Conservation (phyloP, 2,329 filamentous ascomycete species). For the Fusarium fracticaudum region DNA sequence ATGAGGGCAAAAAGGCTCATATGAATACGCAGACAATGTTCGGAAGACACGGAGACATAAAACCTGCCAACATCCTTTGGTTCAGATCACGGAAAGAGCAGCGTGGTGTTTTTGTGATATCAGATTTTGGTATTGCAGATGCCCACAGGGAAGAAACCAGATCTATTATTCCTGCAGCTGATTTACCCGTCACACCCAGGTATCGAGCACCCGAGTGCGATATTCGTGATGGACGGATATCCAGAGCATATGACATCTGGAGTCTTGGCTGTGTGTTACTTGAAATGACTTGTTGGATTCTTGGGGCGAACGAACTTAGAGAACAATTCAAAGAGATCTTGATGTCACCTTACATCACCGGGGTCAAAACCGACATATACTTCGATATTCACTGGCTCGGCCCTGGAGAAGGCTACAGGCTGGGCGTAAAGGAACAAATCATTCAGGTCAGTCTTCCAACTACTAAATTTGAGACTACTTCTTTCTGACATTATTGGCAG, state of each 20-base stretch:
- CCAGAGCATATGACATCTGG: neutral
- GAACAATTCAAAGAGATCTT: neutral
- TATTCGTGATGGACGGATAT: neutral
- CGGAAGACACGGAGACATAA: neutral
- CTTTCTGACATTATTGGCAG: neutral
- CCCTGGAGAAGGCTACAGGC: neutral
- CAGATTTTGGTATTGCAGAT: neutral
- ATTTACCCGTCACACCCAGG: neutral
- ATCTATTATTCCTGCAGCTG: neutral
- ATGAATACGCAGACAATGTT: neutral
- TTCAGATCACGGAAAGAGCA: neutral
- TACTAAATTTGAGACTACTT: neutral
- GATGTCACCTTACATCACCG: neutral
- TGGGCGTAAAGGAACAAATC: neutral
- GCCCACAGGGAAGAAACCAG: neutral
- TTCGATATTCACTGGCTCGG: neutral
- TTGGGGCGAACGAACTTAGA: neutral
- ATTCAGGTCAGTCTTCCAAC: neutral
- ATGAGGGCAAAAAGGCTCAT: accelerated
- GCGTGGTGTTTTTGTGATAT: neutral
- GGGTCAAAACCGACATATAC: neutral
- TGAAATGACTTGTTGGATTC: neutral
- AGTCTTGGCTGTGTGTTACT: neutral
- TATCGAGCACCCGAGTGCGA: neutral
- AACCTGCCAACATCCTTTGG: neutral